Base-by-base conservation (phyloP, 352 stramenopile genomes). In the Pythium volutum region DNA sequence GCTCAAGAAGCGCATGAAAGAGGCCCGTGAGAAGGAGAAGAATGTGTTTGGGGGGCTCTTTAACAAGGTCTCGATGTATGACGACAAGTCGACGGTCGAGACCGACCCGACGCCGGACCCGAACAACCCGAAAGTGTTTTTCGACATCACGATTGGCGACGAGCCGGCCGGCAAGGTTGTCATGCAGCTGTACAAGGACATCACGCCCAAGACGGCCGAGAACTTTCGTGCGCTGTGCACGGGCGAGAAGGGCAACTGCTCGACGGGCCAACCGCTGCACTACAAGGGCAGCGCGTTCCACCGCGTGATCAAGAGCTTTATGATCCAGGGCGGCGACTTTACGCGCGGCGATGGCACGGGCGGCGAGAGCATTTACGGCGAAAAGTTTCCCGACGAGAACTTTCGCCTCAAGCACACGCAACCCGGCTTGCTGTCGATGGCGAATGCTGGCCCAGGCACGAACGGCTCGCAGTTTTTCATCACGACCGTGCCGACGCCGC, bases 231-330 rank as follows among this genome's bases (percentile, higher is more conserved):
- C 87, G 38, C 71, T 99, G 25, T 99, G 97, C 73, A 99, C 97
- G 36, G 98, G 98, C 64, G 98, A 99, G 77, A 91, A 98, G 78
- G 95, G 96, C 64, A 83, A 87, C 50, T 87, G 77, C 68, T 79
- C 74, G 53, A 85, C 77, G 34, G 86, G 87, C 47, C 59, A 91
- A 67, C 87, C 89, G 34, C 76, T 99, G 38, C 93, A 98, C 77
- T 99, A 98, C 94, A 99, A 99, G 83, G 96, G 95, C 62, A 98
- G 79, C 69, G 67, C 74, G 74, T 99, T 99, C 74, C 98, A 99
- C 76, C 95, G 98, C 53, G 93, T 99, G 58, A 99, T 99, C 74
- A 98, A 98, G 74, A 96, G 91, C 52, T 99, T 99, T 69, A 99
- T 99, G 97, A 77, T 99, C 47, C 97, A 99, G 79, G 97, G 96